These are phyloP conservation scores for Kernera saxatilis DNA, from an alignment of 345 rosid genomes.

Conservation along the genomic window DNA sequence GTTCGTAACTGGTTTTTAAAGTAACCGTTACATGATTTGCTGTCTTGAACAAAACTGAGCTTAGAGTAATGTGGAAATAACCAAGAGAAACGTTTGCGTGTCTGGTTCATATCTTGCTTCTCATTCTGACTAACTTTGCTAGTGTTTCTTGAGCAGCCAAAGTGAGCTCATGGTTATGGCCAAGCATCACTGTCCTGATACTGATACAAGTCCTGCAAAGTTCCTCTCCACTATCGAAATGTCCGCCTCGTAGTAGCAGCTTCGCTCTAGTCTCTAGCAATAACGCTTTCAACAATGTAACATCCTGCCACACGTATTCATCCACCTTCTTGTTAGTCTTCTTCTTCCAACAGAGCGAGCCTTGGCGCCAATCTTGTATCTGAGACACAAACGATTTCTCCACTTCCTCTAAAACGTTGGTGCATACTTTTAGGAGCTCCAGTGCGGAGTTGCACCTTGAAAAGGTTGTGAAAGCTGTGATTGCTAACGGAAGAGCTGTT, in stretches of 20 bases:
- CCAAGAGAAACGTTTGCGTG: not conserved
- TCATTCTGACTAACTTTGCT: slow-evolving; percentile 81
- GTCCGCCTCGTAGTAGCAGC: slow-evolving; percentile 80
- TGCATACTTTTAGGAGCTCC: slow-evolving; percentile 83
- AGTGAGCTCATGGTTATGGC: slow-evolving; percentile 76
- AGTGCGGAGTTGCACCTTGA: slow-evolving; percentile 84
- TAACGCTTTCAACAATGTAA: slow-evolving; percentile 71
- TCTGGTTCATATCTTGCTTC: slow-evolving; percentile 64
- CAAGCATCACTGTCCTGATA: slow-evolving; percentile 89
- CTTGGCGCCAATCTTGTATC: slow-evolving; percentile 80
- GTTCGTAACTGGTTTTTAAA: not conserved
- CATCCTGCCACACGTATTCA: slow-evolving; percentile 91
- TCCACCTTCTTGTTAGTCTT: slow-evolving; percentile 54
- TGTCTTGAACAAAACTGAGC: slow-evolving; percentile 20
- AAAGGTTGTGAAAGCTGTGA: slow-evolving; percentile 68
- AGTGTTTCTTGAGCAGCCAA: slow-evolving; percentile 92
- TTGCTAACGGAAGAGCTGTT: slow-evolving; percentile 80
- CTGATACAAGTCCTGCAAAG: slow-evolving; percentile 86
- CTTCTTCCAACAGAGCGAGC: slow-evolving; percentile 85
- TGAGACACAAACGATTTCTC: slow-evolving; percentile 89
- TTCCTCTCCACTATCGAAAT: slow-evolving; percentile 78
- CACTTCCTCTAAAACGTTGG: slow-evolving; percentile 81
- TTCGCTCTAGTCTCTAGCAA: slow-evolving; percentile 82
- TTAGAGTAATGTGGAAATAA: slow-evolving; percentile 12
- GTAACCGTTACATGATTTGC: slow-evolving; percentile 3